Evolutionary conservation across 2,329 filamentous ascomycete species (phyloP).

Genomic region (Zalaria sp.): DNA sequence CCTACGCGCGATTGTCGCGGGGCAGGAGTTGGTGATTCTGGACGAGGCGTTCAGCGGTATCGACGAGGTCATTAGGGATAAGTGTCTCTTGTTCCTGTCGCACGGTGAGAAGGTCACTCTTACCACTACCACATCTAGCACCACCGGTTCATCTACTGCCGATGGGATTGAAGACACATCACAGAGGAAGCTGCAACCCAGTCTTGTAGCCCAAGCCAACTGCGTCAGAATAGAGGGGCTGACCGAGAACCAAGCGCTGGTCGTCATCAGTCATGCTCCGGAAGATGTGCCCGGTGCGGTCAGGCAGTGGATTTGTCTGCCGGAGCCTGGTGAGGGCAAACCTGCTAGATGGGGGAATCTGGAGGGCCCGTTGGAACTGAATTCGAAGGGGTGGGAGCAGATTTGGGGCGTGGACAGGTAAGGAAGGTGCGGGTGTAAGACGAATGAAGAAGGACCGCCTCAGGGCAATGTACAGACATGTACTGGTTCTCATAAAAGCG

Average conservation of each 20-base stretch:
- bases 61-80: constrained; percentile 54
- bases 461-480: no score
- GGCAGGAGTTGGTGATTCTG: constrained; percentile 34
- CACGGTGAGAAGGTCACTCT: constrained; percentile 20
- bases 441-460: no score
- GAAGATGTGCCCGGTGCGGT: constrained; percentile 82
- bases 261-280: constrained; percentile 83
- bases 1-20: constrained; percentile 37
- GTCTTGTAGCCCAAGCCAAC: constrained; percentile 24
- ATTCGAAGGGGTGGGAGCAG: constrained; percentile 46
- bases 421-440: no score
- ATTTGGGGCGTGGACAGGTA: constrained; percentile 41
- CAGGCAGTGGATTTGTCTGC: constrained; percentile 73
- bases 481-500: no score
- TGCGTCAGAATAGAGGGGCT: constrained; percentile 47
- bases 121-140: not conserved
- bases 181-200: constrained; percentile 1
- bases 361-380: constrained; percentile 44
- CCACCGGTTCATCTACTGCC: no score
- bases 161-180: not conserved
- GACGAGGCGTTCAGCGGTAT: constrained; percentile 39
- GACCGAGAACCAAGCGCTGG: constrained; percentile 57
- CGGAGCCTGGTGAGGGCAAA: constrained; percentile 52
- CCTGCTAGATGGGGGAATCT: constrained; percentile 52
- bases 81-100: constrained; percentile 68